A percentile compares a stretch with the other conserved stretches of the same genome.
Evolutionary conservation across 2,329 filamentous ascomycete genomes (phyloP).

Genomic region (Neurospora sp.): DNA sequence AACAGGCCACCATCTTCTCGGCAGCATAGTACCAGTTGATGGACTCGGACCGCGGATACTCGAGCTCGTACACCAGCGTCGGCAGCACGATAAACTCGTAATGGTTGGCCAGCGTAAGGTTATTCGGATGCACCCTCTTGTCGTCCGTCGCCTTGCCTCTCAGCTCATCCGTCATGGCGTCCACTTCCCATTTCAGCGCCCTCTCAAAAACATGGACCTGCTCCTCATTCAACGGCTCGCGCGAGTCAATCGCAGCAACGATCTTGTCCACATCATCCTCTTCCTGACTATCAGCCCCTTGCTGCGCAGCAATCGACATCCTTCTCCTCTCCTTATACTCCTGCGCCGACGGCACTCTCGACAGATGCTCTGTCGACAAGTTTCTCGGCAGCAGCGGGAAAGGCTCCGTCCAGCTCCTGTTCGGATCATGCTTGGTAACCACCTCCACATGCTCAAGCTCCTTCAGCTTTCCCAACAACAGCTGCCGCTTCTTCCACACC

Average conservation of each 20-base stretch:
- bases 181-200: conserved; percentile 60
- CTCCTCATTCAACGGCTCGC: conserved; percentile 47
- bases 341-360: conserved; percentile 29
- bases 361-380: conserved; percentile 37
- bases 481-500: conserved; percentile 40
- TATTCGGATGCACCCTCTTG: conserved; percentile 53
- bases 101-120: conserved; percentile 55
- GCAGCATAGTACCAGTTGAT: conserved; percentile 68
- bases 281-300: conserved; percentile 21
- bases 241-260: conserved; percentile 51
- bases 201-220: conserved; percentile 55
- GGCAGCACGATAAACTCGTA: conserved; percentile 67
- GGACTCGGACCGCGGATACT: conserved; percentile 58
- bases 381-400: conserved; percentile 22
- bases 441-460: conserved; percentile 47
- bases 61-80: conserved; percentile 69
- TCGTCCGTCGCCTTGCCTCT: conserved; percentile 47
- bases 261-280: conserved; percentile 47
- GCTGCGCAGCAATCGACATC: conserved; percentile 15
- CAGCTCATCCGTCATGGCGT: conserved; percentile 54
- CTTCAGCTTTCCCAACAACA: conserved; percentile 40
- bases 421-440: conserved; percentile 28
- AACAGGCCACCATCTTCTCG: conserved; percentile 60
- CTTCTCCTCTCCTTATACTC: conserved; percentile 32
- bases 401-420: conserved; percentile 31